Evolutionary conservation across 805 yeast genomes (phyloP).

Genomic region (Hanseniaspora lindneri): DNA sequence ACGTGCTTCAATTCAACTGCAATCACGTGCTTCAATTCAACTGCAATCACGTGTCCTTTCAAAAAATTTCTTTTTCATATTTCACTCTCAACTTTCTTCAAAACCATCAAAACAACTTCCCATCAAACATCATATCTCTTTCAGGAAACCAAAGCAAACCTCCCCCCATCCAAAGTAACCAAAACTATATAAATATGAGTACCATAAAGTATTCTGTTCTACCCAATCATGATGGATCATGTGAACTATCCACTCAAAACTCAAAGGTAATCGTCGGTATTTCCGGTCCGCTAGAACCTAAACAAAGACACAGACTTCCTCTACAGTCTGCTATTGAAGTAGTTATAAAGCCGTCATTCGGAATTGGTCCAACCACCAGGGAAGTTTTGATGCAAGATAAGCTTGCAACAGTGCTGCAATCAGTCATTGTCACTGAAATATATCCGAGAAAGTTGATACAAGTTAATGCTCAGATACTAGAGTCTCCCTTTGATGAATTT

Average conservation of each 20-base stretch:
- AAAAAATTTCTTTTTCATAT: neutral
- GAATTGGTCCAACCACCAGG: conserved; percentile 52
- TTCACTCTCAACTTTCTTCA: no score
- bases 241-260: conserved; percentile 39
- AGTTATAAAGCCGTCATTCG: conserved; percentile 63
- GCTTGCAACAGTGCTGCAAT: conserved; percentile 47
- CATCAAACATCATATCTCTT: no score
- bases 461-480: conserved; percentile 52
- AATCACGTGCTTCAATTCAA: neutral
- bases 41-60: neutral
- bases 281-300: conserved; percentile 83
- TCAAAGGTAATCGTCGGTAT: conserved; percentile 63
- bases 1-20: no score
- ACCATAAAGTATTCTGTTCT: conserved; percentile 13
- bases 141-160: no score
- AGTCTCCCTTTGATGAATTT: conserved; percentile 26
- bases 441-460: conserved; percentile 75
- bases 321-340: conserved; percentile 67
- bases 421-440: conserved; percentile 46
- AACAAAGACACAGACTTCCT: conserved; percentile 72
- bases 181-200: neutral
- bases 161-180: no score
- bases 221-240: conserved; percentile 65
- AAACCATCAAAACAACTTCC: no score
- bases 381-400: conserved; percentile 69